Conservation (phyloP, 306 rosid species). For the Prunus salicina region DNA sequence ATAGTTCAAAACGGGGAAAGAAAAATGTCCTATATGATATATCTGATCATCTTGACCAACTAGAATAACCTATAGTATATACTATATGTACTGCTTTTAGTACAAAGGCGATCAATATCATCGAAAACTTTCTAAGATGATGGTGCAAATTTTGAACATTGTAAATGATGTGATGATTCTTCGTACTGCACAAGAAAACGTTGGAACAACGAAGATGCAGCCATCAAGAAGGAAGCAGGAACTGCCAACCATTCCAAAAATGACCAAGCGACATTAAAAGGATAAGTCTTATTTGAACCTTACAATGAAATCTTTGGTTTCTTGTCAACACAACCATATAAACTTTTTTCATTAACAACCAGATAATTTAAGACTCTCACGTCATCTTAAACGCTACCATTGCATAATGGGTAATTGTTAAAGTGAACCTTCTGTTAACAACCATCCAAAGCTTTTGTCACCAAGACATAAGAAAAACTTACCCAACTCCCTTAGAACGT, state of each 20-base stretch:
- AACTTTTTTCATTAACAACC: not conserved
- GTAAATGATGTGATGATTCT: not conserved
- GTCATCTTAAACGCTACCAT: not conserved
- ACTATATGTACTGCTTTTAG: not conserved
- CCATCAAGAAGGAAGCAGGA: not conserved
- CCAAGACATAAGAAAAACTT: constrained; percentile 26
- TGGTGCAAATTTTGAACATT: not conserved
- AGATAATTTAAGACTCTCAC: not conserved
- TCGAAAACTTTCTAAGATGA: not conserved
- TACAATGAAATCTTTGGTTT: not conserved
- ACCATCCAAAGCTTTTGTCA: not conserved
- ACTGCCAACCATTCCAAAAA: not conserved
- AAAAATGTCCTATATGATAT: not conserved
- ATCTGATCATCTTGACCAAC: not conserved
- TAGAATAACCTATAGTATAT: not conserved
- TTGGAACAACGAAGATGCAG: not conserved
- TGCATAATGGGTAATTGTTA: not conserved
- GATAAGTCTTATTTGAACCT: not conserved
- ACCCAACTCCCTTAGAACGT: constrained; percentile 99
- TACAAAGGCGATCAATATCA: not conserved
- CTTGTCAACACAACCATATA: not conserved
- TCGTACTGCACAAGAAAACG: not conserved
- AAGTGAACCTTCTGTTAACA: not conserved
- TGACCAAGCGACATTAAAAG: not conserved
- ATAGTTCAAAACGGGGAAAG: not conserved